Evolutionary conservation across 2,329 filamentous ascomycete genomes (phyloP).

Genomic region (Fusarium sp.): DNA sequence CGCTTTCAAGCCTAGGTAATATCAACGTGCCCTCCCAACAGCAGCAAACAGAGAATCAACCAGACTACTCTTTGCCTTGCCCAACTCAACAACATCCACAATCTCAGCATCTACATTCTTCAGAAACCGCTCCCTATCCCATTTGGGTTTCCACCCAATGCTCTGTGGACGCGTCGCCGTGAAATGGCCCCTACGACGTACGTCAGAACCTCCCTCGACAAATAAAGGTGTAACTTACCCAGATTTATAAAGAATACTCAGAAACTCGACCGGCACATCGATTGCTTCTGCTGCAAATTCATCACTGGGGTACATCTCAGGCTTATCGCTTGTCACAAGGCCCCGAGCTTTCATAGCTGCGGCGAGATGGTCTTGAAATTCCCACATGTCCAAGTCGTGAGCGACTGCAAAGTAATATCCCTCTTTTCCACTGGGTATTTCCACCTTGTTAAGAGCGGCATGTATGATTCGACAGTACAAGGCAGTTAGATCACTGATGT

Average conservation of each 20-base stretch:
- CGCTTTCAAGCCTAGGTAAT: accelerated
- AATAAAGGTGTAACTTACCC: background rate
- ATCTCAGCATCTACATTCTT: background rate
- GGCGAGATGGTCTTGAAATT: background rate
- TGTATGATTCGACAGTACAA: background rate
- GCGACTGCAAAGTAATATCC: background rate
- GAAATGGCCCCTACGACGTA: background rate
- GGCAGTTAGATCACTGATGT: background rate
- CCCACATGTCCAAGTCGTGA: background rate
- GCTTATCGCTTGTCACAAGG: background rate
- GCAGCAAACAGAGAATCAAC: background rate
- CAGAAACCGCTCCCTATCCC: background rate
- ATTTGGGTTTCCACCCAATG: background rate
- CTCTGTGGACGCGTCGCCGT: background rate
- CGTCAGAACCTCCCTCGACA: background rate
- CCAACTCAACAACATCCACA: background rate
- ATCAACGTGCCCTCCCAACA: background rate
- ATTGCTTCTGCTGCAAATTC: background rate
- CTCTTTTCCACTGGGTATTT: background rate
- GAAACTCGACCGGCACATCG: background rate
- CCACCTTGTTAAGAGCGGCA: background rate
- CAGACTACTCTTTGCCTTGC: background rate
- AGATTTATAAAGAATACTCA: background rate
- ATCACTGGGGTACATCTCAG: background rate
- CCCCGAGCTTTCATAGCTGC: background rate